These are phyloP conservation scores for Cucurbita argyrosperma DNA, from an alignment of 306 rosid species.

Conservation along the genomic window DNA sequence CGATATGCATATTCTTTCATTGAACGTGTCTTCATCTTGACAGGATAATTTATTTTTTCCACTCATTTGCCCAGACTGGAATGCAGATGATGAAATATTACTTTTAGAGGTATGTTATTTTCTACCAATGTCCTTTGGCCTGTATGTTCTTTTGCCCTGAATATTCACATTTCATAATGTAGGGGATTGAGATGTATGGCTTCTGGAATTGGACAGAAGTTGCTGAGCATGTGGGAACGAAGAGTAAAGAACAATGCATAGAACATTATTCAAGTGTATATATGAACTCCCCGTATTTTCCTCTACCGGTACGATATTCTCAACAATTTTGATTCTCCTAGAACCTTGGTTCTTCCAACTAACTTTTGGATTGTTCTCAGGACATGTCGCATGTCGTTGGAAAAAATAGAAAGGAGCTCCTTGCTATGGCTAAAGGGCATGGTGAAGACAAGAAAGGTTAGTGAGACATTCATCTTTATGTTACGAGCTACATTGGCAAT, in stretches of 20 bases:
- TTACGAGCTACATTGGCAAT: not conserved
- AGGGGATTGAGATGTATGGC: conserved; percentile 99
- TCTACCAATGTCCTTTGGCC: not conserved
- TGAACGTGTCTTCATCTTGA: conserved; percentile 18
- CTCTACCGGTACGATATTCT: conserved; percentile 72
- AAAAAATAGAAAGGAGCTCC: conserved; percentile 85
- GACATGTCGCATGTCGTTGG: conserved; percentile 97
- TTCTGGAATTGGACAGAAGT: conserved; percentile 95
- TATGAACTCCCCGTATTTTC: conserved; percentile 66
- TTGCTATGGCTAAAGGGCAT: conserved; percentile 94
- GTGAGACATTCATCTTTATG: not conserved
- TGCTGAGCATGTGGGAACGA: conserved; percentile 99
- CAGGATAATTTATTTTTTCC: conserved; percentile 94
- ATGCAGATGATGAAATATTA: conserved; percentile 93
- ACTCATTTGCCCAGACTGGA: conserved; percentile 91
- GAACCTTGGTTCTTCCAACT: conserved; percentile 6
- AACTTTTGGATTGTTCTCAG: conserved; percentile 28
- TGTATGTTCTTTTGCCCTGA: not conserved
- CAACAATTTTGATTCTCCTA: conserved; percentile 6
- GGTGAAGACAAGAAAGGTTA: conserved; percentile 88
- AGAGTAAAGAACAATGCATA: conserved; percentile 83
- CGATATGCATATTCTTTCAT: not conserved
- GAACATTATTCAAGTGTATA: conserved; percentile 69
- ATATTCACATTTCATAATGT: conserved; percentile 8
- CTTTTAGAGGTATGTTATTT: conserved; percentile 66